Base-by-base conservation (phyloP, 441 rosid genomes). In the Theobroma grandiflorum region DNA sequence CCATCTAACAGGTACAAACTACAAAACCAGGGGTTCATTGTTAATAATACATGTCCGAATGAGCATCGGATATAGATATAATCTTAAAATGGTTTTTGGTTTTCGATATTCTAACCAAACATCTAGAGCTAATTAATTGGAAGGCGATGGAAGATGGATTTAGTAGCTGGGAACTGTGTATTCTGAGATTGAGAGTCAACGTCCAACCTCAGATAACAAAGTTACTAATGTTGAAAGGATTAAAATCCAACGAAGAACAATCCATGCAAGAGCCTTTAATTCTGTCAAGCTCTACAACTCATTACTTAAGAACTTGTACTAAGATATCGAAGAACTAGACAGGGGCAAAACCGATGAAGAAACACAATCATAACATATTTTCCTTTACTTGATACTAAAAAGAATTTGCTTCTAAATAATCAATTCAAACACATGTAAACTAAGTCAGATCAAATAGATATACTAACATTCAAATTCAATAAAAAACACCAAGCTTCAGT, bases 401-500 rank as follows among this genome's bases (percentile, higher is more conserved):
- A 6, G 53, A 8, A 42, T 67, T 67, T 67, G 53, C 72, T 67
- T 43, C 52, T 6, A 16, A 43, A 3, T 67, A 40, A 42, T 26
- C 53, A 42, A 26, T 11, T 20, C 33, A 8, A 67, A 67, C 20
- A 20, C 33, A 67, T 40, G 50, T 40, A 65, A 47, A 20, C 6
- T 3, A 31, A 43, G 38, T 26, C 74, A 70, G 3, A 7, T 20
- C 59, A 31, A 50, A 50, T 16, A 50, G 12, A 31, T 8, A 50
- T 6, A 16, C 33, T 1, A n/a, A 20, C 52, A 40, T 42, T 67
- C 35, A 67, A 67, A 20, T 67, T 42, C 26, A 18, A n/a, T 9
- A 72, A 5, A 8, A 62, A 75, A 49, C 70, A 75, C 63, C 70
- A 31, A 64, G 70, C 20, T 20, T 45, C 58, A 49, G 43, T n/a